Evolutionary conservation across 139 green algal species (phyloP), one percentile per base, ranked within the genome.

Genomic region (Volvox africanus): DNA sequence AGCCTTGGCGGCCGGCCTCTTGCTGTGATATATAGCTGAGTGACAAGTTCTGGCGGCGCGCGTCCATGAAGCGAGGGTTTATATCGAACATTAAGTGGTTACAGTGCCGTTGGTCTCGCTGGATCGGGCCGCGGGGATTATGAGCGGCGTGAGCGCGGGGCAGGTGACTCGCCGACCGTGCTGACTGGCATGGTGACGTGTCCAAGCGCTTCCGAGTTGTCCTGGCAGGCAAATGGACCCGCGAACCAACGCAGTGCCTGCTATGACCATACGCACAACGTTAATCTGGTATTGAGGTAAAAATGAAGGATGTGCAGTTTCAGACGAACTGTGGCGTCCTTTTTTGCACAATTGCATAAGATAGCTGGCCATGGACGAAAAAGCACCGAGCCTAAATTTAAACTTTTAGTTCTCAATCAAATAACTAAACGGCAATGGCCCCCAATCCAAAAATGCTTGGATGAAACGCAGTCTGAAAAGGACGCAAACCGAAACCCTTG

Each of bases 71-170:
- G 24, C 80, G 80, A 26, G 80, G 11, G 50, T 71, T 73, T 50
- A 86, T 44, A 44, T 86, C 80, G 50, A 86, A 86, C 22, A 71
- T 35, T 24, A 86, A 55, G 80, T 86, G 80, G 44, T 86, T 55
- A 6, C 61, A 30, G 6, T 86, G 80, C 1, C 44, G 80, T n/a
- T 86, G 80, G 26, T 71, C 80, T 28, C 26, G 24, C 1, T 28
- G 26, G 22, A 2, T 37, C 14, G 80, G 80, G 24, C 80, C 80
- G 20, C 80, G 80, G 44, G 80, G 19, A 35, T 35, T 13, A 32
- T 22, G 73, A 36, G 28, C 73, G 37, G 73, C 26, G 26, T 19
- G 73, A 26, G 67, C 67, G 67, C 67, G 67, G 22, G 67, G 22
- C 22, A 11, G 22, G 2, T 75, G 67, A 12, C 67, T 28, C 2